Evolutionary conservation across 2,329 filamentous ascomycete genomes (phyloP), one percentile per base, ranked within the genome.

Genomic region (Cercospora berteroae): DNA sequence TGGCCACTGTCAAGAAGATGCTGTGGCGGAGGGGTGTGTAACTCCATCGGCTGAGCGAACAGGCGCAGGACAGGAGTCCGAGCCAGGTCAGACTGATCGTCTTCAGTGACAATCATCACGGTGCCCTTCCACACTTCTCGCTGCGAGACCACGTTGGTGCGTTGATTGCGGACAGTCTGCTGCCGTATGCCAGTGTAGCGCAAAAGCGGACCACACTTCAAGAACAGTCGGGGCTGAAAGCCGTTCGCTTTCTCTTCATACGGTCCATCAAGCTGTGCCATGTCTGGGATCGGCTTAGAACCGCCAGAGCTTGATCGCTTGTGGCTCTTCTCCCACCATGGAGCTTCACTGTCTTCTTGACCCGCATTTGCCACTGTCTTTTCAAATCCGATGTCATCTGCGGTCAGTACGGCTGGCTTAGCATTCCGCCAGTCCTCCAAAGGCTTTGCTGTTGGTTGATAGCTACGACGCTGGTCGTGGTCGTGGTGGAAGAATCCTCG

Each of bases 21-120:
- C 63, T 92, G 86, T 1, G 93, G 91, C 0, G 93, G 92, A 3
- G 91, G 90, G 6, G 92, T 90, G 1, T 96, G 82, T 18, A 97
- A 82, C 69, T 94, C 90, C 78, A 94, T 90, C 1, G 93, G 90
- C 76, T 97, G 94, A 6, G 90, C 88, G 77, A 98, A 99, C 4
- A 99, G 80, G 52, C 94, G 87, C 70, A 99, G 81, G 0, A 86
- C 91, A 4, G 95, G 95, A 0, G 82, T 79, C n/a, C 86, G 86
- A 58, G 92, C 89, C 75, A 97, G 97, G 0, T 90, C 91, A 2
- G 94, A 98, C 48, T 90, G 87, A 1, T 87, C 85, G 75, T 99
- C 94, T 62, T 89, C 86, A 0, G 95, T 98, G 23, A 99, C 93
- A 74, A 99, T 97, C 92, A 99, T 93, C 66, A 98, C 86, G 68